A percentile compares a stretch with the other conserved stretches of the same genome.
Conservation (phyloP, 768 basidiomycete species). For the Rhodotorula graminis region DNA sequence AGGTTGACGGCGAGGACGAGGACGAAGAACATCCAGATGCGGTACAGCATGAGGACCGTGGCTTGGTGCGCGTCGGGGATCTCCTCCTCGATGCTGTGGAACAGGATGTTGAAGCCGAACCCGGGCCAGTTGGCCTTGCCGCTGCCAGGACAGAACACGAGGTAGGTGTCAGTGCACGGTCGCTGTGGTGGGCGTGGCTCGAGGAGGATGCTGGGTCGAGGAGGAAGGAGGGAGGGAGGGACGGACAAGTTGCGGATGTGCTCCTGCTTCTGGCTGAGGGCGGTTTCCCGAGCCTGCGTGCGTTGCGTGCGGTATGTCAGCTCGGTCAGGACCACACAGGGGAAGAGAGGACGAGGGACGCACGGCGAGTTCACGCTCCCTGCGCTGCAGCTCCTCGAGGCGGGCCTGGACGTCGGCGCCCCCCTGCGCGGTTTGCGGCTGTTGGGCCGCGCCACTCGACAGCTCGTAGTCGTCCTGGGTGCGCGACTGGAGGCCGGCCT, state of each 20-base stretch:
- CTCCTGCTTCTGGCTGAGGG: constrained; percentile 51
- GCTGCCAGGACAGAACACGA: too few relatives aligned
- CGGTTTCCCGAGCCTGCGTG: constrained; percentile 56
- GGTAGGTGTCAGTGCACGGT: constrained; percentile 52
- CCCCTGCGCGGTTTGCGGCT: background rate
- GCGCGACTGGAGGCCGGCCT: background rate
- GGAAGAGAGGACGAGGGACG: background rate
- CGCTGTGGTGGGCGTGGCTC: constrained; percentile 53
- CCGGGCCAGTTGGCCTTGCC: constrained; percentile 74
- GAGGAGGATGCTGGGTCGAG: background rate
- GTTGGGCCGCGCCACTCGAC: too few relatives aligned
- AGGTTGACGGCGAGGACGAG: constrained; percentile 81
- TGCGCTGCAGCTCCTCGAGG: constrained; percentile 63
- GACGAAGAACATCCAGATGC: constrained; percentile 86
- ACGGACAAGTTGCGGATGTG: constrained; percentile 54
- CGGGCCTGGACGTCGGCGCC: constrained; percentile 35
- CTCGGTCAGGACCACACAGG: too few relatives aligned
- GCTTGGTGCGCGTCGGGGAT: constrained; percentile 75
- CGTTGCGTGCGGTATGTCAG: too few relatives aligned
- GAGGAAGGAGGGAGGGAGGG: background rate
- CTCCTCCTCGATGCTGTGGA: constrained; percentile 76
- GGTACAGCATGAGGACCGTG: constrained; percentile 78
- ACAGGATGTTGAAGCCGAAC: constrained; percentile 83
- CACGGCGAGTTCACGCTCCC: constrained; percentile 71
- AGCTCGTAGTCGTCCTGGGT: background rate